Conservation (phyloP, 306 rosid genomes). For the Prunus kanzakura region DNA sequence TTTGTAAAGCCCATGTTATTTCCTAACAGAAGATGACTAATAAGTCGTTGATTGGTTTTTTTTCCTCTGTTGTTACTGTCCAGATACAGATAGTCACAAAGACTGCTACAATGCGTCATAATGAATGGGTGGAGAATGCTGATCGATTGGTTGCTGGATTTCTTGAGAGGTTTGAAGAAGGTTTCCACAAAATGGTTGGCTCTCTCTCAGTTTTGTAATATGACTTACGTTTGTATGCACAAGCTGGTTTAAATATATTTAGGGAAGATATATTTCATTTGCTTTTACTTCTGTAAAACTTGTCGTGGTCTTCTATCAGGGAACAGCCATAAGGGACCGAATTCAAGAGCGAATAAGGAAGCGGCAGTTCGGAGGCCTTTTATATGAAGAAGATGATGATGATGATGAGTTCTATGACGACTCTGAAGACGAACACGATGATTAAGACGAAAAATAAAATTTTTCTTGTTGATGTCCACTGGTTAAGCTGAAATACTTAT, state of each 20-base stretch:
- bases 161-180: conserved; percentile 99
- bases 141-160: conserved; percentile 98
- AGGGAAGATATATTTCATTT: conserved; percentile 5
- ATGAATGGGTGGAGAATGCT: conserved; percentile 99
- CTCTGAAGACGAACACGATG: conserved; percentile 31
- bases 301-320: conserved; percentile 38
- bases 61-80: conserved; percentile 14
- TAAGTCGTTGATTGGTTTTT: not conserved
- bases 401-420: conserved; percentile 60
- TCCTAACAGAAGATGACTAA: not conserved
- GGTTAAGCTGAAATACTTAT: not conserved
- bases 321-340: conserved; percentile 90
- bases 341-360: conserved; percentile 84
- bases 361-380: conserved; percentile 46
- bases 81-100: conserved; percentile 52
- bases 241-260: conserved; percentile 8
- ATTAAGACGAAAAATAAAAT: conserved; percentile 48
- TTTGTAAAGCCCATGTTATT: not conserved
- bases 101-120: conserved; percentile 85
- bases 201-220: not conserved
- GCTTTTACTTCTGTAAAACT: not conserved
- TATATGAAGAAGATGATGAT: conserved; percentile 37
- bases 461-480: not conserved
- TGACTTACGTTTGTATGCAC: not conserved
- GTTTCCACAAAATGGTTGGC: conserved; percentile 96